Percentiles rank a stretch among this genome's conserved stretches.
These are phyloP conservation scores for Chaetomiaceae sp. DNA, from an alignment of 2,329 filamentous ascomycete genomes.

Conservation along the genomic window DNA sequence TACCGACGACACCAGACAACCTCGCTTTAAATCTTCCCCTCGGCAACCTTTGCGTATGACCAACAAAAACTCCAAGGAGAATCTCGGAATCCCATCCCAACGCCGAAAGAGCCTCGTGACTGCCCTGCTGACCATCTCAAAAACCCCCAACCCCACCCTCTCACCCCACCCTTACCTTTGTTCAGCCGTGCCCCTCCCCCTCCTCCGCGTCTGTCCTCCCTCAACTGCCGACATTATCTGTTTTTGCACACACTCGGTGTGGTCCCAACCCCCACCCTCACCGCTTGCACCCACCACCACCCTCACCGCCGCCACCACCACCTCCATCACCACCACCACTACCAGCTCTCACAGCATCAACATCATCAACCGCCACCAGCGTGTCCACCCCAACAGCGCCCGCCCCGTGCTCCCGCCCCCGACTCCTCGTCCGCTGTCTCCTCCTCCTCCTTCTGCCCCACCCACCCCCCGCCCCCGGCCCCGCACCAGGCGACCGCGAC, in stretches of 20 bases:
- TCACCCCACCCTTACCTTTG: background rate
- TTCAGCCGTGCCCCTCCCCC: background rate
- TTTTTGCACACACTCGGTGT: no score
- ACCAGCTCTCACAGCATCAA: background rate
- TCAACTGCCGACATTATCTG: no score
- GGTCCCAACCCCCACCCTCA: background rate
- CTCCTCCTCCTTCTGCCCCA: slow-evolving; percentile 5
- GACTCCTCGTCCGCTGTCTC: slow-evolving; percentile 34
- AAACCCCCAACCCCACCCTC: background rate
- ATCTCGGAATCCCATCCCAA: slow-evolving; percentile 1
- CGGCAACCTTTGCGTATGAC: no score
- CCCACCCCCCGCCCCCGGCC: background rate
- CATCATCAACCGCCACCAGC: background rate
- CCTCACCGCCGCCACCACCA: background rate
- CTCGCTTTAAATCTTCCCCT: no score
- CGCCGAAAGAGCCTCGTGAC: slow-evolving; percentile 2
- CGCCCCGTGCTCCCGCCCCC: slow-evolving; percentile 28
- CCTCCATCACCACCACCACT: background rate
- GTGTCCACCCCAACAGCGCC: slow-evolving; percentile 1
- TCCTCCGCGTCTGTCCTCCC: background rate
- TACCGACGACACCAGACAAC: no score
- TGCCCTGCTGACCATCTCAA: slow-evolving; percentile 3
- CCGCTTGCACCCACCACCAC: background rate
- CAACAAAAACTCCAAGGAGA: no score
- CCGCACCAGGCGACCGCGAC: slow-evolving; percentile 25